Evolutionary conservation across 208 protist species (phyloP).

Genomic region (Strigomonas oncopelti): DNA sequence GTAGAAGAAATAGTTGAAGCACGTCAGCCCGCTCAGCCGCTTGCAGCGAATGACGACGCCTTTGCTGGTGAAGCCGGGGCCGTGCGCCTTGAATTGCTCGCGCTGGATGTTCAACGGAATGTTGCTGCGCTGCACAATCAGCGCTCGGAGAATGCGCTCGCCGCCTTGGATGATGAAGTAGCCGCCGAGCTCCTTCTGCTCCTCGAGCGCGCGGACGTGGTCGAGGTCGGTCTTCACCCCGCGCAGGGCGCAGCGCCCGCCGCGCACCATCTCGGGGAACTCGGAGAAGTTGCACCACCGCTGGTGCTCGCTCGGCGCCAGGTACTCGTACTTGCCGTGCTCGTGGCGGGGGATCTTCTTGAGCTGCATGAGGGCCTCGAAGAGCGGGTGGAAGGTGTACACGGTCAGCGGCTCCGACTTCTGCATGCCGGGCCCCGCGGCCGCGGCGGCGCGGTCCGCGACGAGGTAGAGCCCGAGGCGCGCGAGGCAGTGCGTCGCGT

Average conservation of each 20-base stretch:
- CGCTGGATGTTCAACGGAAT: constrained; percentile 91
- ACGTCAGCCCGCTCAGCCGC: constrained; percentile 86
- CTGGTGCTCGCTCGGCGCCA: constrained; percentile 79
- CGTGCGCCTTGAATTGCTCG: constrained; percentile 87
- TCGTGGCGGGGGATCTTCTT: constrained; percentile 39
- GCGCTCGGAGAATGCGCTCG: constrained; percentile 96
- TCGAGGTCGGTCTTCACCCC: constrained; percentile 58
- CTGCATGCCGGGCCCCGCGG: neutral
- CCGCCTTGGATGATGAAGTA: constrained; percentile 99
- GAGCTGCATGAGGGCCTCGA: constrained; percentile 64
- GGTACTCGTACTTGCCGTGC: constrained; percentile 48
- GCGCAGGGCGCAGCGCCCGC: constrained; percentile 72
- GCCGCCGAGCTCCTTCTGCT: constrained; percentile 96
- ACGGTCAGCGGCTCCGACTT: constrained; percentile 23
- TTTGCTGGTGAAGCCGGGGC: constrained; percentile 92
- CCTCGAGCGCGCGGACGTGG: constrained; percentile 84
- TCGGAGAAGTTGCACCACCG: constrained; percentile 71
- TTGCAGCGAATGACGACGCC: constrained; percentile 95
- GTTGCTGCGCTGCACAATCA: constrained; percentile 95
- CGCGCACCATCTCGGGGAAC: constrained; percentile 86
- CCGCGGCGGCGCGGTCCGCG: constrained; percentile 11
- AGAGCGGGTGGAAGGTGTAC: constrained; percentile 65
- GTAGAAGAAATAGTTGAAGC: constrained; percentile 98
- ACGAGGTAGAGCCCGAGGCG: constrained; percentile 75
- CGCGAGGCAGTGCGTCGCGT: constrained; percentile 78